These are phyloP conservation scores for Fusarium equiseti DNA, from an alignment of 2,329 filamentous ascomycete genomes.

Conservation along the genomic window DNA sequence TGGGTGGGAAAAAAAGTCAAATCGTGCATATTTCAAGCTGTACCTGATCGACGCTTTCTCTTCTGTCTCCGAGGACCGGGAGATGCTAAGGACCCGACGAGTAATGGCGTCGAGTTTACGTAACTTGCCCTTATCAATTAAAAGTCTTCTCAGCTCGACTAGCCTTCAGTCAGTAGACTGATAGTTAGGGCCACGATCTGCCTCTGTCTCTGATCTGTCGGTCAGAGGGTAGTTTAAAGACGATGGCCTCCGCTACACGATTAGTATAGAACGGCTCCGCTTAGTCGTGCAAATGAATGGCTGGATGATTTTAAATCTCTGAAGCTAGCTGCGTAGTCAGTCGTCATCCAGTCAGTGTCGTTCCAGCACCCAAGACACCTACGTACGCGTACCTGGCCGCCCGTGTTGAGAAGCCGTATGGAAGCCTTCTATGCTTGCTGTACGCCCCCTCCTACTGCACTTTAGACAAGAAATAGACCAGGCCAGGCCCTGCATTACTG, in stretches of 20 bases:
- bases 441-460: constrained; percentile 27
- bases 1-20: constrained; percentile 16
- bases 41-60: constrained; percentile 34
- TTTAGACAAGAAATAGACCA: constrained; percentile 24
- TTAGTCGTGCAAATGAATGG: constrained; percentile 9
- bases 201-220: constrained; percentile 5
- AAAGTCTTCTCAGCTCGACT: neutral
- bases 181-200: constrained; percentile 11
- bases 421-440: constrained; percentile 15
- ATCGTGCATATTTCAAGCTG: constrained; percentile 20
- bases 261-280: constrained; percentile 12
- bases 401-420: constrained; percentile 19
- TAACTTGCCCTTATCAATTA: constrained; percentile 27
- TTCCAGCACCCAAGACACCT: constrained; percentile 2
- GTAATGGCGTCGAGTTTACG: constrained; percentile 30
- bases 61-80: constrained; percentile 20
- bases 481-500: constrained; percentile 31
- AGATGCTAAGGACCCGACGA: constrained; percentile 20
- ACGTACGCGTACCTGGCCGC: constrained; percentile 1
- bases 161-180: neutral
- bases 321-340: neutral
- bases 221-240: constrained; percentile 20
- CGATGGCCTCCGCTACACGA: neutral
- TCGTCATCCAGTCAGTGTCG: constrained; percentile 4
- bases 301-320: neutral